Evolutionary conservation across 768 basidiomycete species (phyloP), one percentile per base, ranked within the genome.

Genomic region (Tulasnella calospora): DNA sequence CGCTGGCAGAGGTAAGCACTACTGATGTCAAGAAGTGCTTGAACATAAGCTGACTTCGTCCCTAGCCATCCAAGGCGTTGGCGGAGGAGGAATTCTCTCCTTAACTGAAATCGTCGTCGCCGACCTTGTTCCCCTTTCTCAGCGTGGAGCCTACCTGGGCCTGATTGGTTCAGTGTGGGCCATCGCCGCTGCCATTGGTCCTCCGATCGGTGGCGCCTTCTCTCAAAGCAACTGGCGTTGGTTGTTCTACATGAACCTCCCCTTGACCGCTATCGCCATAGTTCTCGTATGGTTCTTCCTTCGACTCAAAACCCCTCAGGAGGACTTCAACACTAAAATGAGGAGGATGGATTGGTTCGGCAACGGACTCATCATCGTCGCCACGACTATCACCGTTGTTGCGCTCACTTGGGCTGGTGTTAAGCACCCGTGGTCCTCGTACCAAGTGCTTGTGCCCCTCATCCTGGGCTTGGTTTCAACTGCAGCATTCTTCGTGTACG

Each of bases 101-200:
- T 78, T 86, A 9, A 82, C 83, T 1, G 84, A 85, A 9, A 88
- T 89, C 51, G 83, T 89, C 57, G 74, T 88, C 9, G 82, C 84
- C 21, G 88, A 89, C 79, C 81, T 89, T 1, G 86, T 89, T n/a
- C 84, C 87, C 6, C 83, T 89, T 6, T 67, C 82, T 23, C 86
- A 88, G 84, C 84, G 89, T 9, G 88, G 88, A 1, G 44, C 79
- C 0, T 87, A 84, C 79, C 78, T 81, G 3, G 86, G 85, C 8
- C 74, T 88, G 23, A 82, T 86, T 30, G 86, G 82, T n/a, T 61
- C 77, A 86, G 83, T 83, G 2, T 88, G 85, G 85, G 81, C 44
- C 69, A 80, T 33, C 81, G 81, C 80, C 74, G 47, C 35, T 80
- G 35, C 73, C 17, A 33, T 78, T n/a, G 79, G 80, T 74, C 75